phyloP scores from a whole-genome alignment of 169 alveolate genomes.

The Plasmodium reichenowi region DNA sequence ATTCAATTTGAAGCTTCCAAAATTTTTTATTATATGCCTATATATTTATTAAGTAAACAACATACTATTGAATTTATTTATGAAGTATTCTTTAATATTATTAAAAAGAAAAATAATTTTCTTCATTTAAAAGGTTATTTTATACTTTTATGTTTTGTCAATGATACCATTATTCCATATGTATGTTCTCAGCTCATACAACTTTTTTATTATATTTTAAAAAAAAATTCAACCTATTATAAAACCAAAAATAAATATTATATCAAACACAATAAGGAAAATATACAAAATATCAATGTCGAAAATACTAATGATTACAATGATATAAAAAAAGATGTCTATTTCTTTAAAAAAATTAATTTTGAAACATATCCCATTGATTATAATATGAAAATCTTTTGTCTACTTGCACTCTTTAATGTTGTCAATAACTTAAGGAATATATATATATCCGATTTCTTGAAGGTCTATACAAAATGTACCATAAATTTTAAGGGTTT shows the following conservation, averaged over 20 bases:
- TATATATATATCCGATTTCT: slow-evolving; percentile 32
- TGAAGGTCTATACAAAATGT: slow-evolving; percentile 8
- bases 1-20: slow-evolving; percentile 75
- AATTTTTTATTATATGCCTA: slow-evolving; percentile 64
- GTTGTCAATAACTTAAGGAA: slow-evolving; percentile 40
- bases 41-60: slow-evolving; percentile 15
- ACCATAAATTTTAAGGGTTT: slow-evolving; percentile 44
- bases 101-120: slow-evolving; percentile 47
- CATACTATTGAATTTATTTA: slow-evolving; percentile 41
- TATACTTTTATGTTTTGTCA: slow-evolving; percentile 44
- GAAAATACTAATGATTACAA: slow-evolving; percentile 4
- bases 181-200: slow-evolving; percentile 5
- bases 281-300: not conserved
- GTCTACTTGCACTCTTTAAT: slow-evolving; percentile 49
- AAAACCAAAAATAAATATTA: slow-evolving; percentile 6
- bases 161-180: slow-evolving; percentile 32
- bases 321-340: slow-evolving; percentile 9
- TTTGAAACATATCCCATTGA: slow-evolving; percentile 43
- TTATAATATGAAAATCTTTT: slow-evolving; percentile 62
- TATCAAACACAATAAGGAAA: not conserved
- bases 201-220: slow-evolving; percentile 24
- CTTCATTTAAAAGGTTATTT: slow-evolving; percentile 64
- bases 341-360: slow-evolving; percentile 18
- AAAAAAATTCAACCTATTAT: slow-evolving; percentile 41
- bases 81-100: slow-evolving; percentile 30